Percentiles rank a stretch among this genome's conserved stretches.
Evolutionary conservation across 2,329 filamentous ascomycete genomes (phyloP).

Genomic region (Ilyonectria mors-panacis): DNA sequence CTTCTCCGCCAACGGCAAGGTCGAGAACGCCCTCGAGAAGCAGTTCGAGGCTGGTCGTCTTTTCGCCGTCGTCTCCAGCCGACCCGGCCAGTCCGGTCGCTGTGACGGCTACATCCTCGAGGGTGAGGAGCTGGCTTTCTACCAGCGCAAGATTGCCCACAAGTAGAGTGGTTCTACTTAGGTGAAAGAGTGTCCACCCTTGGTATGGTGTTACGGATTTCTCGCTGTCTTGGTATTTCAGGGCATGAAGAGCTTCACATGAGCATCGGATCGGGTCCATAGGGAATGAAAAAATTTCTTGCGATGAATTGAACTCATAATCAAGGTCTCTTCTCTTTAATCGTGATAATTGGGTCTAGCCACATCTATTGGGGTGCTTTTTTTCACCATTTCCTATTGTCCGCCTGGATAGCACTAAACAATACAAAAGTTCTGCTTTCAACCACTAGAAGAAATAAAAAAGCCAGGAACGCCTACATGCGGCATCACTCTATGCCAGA

Average conservation of each 20-base stretch:
- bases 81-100: slow-evolving; percentile 97
- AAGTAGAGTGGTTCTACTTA: slow-evolving; percentile 76
- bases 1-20: slow-evolving; percentile 88
- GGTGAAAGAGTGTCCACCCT: slow-evolving; percentile 45
- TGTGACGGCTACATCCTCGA: slow-evolving; percentile 98
- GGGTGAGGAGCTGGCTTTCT: slow-evolving; percentile 99
- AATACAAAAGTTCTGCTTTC: slow-evolving; percentile 22
- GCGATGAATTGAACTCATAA: slow-evolving; percentile 52
- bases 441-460: slow-evolving; percentile 14
- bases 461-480: slow-evolving; percentile 29
- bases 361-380: slow-evolving; percentile 24
- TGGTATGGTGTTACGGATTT: slow-evolving; percentile 58
- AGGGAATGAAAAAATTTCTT: slow-evolving; percentile 56
- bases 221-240: slow-evolving; percentile 54
- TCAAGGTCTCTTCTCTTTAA: slow-evolving; percentile 44
- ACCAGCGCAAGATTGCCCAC: slow-evolving; percentile 97
- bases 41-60: slow-evolving; percentile 99
- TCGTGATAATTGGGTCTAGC: slow-evolving; percentile 32
- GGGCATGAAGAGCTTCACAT: slow-evolving; percentile 55
- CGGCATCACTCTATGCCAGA: slow-evolving; percentile 23
- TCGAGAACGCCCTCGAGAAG: slow-evolving; percentile 92
- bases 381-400: slow-evolving; percentile 22
- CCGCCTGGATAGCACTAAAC: slow-evolving; percentile 14
- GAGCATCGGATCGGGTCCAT: slow-evolving; percentile 57
- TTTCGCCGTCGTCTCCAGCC: slow-evolving; percentile 91